These are phyloP conservation scores for Serendipita sp. DNA, from an alignment of 768 basidiomycete species.

Conservation along the genomic window DNA sequence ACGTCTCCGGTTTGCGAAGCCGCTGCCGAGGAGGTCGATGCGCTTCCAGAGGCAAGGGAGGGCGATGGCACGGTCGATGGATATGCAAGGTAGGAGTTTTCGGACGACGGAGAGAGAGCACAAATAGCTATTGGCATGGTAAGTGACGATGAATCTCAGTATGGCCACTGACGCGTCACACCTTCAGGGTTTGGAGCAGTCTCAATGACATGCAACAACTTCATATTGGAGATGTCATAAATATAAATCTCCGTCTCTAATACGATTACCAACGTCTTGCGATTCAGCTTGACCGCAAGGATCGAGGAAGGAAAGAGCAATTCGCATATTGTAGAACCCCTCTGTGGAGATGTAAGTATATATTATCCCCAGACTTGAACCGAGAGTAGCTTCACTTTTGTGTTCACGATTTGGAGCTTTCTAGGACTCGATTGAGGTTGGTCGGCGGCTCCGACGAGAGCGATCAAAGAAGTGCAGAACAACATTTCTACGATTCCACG, in stretches of 20 bases:
- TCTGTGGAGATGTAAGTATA: slow-evolving; percentile 26
- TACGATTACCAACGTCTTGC: slow-evolving; percentile 89
- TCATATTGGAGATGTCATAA: slow-evolving; percentile 98
- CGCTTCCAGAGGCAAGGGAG: slow-evolving; percentile 27
- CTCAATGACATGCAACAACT: slow-evolving; percentile 90
- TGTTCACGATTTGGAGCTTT: slow-evolving; percentile 94
- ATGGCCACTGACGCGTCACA: slow-evolving; percentile 15
- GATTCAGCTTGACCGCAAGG: slow-evolving; percentile 92
- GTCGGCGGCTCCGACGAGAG: slow-evolving; percentile 90
- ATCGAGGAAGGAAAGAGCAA: slow-evolving; percentile 93
- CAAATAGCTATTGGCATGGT: slow-evolving; percentile 52
- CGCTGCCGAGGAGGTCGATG: slow-evolving; percentile 23
- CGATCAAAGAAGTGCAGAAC: slow-evolving; percentile 95
- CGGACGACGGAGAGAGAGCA: slow-evolving; percentile 84
- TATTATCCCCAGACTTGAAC: neutral
- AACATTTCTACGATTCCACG: slow-evolving; percentile 97
- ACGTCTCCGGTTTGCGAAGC: slow-evolving; percentile 60
- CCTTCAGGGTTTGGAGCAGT: slow-evolving; percentile 92
- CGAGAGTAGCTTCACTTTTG: slow-evolving; percentile 49
- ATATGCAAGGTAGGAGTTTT: slow-evolving; percentile 88
- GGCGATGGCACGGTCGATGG: slow-evolving; percentile 87
- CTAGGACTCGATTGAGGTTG: slow-evolving; percentile 79
- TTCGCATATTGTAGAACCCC: slow-evolving; percentile 98
- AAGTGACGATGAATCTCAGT: neutral
- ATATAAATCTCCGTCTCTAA: slow-evolving; percentile 97